Percentiles rank a stretch among this genome's conserved stretches.
These are phyloP conservation scores for Talaromyces sp. DNA, from an alignment of 2,329 filamentous ascomycete species.

Conservation along the genomic window DNA sequence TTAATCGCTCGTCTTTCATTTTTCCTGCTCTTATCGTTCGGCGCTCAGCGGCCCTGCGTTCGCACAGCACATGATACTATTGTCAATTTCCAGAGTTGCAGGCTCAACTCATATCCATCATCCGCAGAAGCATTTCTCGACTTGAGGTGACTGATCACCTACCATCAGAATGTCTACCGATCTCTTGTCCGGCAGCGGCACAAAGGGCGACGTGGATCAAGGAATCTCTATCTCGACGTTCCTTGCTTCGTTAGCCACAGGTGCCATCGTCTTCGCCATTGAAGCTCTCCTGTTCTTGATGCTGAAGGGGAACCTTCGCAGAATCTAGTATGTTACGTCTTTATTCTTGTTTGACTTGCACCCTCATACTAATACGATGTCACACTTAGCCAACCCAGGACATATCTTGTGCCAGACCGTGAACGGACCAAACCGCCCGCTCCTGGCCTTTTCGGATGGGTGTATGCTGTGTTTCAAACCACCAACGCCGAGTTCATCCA, in stretches of 20 bases:
- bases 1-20: background rate
- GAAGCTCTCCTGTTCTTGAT: constrained; percentile 70
- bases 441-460: constrained; percentile 54
- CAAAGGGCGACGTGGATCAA: constrained; percentile 34
- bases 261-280: constrained; percentile 62
- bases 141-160: background rate
- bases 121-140: background rate
- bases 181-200: constrained; percentile 38
- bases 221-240: constrained; percentile 53
- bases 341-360: background rate
- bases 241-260: constrained; percentile 63
- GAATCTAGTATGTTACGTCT: constrained; percentile 69
- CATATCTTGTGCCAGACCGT: constrained; percentile 80
- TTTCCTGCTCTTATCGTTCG: constrained; percentile 14
- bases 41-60: background rate
- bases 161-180: constrained; percentile 24
- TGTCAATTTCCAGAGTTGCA: constrained; percentile 1
- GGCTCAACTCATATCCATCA: constrained; percentile 4
- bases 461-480: constrained; percentile 61
- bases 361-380: constrained; percentile 20
- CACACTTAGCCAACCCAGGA: constrained; percentile 67
- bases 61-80: background rate
- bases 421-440: constrained; percentile 78
- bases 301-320: constrained; percentile 72
- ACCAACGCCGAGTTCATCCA: constrained; percentile 83